Evolutionary conservation across 108 stramenopile genomes (phyloP).

Genomic region (Nitzschia palea): DNA sequence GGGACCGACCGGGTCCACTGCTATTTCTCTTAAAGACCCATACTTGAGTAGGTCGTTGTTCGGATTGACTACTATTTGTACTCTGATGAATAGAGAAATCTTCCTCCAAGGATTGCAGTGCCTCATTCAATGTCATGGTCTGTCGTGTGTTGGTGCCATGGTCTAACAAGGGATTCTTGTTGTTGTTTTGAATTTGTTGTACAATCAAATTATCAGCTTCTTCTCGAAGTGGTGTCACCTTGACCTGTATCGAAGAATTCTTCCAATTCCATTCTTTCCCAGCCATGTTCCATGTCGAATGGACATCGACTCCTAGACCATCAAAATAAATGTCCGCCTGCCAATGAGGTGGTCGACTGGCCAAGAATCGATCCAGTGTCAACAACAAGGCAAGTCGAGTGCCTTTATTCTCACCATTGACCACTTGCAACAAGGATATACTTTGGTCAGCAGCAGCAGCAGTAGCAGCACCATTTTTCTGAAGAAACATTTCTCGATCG

Average conservation of each 20-base stretch:
- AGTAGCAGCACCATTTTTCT: background rate
- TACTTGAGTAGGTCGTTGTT: background rate
- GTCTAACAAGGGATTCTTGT: background rate
- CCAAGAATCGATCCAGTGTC: background rate
- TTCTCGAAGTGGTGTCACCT: conserved; percentile 21
- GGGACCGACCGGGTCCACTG: conserved; percentile 25
- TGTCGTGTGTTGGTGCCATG: background rate
- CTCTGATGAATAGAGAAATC: too few species aligned
- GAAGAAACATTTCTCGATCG: background rate
- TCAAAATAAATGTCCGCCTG: conserved; percentile 20
- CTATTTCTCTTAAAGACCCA: conserved; percentile 7
- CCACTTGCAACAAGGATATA: conserved; percentile 17
- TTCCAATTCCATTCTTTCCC: background rate
- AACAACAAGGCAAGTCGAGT: conserved; percentile 13
- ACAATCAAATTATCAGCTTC: conserved; percentile 36
- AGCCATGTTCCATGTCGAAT: background rate
- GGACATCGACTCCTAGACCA: conserved; percentile 10
- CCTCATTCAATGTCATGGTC: background rate
- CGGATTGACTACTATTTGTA: background rate
- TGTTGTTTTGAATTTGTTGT: conserved; percentile 5
- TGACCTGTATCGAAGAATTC: background rate
- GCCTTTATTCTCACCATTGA: conserved; percentile 18
- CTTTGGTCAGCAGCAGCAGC: background rate
- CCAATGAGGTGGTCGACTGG: too few species aligned
- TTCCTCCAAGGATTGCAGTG: background rate